Evolutionary conservation across 352 stramenopile species (phyloP), one percentile per base, ranked within the genome.

Genomic region (Albugo candida): DNA sequence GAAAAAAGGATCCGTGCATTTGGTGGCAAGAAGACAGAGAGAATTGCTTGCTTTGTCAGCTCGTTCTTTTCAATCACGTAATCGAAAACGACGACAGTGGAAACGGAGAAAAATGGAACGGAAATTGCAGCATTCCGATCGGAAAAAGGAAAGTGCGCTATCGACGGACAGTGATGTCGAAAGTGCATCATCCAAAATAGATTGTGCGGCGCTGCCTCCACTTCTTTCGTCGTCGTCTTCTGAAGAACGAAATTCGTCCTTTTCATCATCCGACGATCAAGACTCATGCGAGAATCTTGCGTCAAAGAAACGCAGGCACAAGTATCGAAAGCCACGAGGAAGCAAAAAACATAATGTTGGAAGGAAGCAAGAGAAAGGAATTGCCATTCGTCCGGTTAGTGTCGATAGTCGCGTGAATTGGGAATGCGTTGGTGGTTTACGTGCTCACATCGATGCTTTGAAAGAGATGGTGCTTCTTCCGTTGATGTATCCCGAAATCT

Each of bases 381-480:
- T 80, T 5, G 82, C 93, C 52, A 87, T 91, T 16, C 67, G 67
- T 5, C 82, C 82, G 2, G 52, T 94, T 0, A 68, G 87, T 59
- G 64, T 94, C 8, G 80, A 95, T 47, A 49, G 59, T 31, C 83
- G 64, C 36, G 70, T 95, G 39, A 88, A 64, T 3, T 95, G 81
- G 81, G 73, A 85, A 16, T 86, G 64, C 36, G 64, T 95, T 13
- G 83, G 83, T 1, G 83, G 83, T 0, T 56, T 95, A 12, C 65
- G 76, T 36, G 64, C 67, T 16, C 85, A 96, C 49, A 85, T 95
- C 24, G 64, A 84, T 43, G 71, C 81, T 19, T 63, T 96, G 48
- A 95, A 95, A 55, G 86, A 96, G 63, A 95, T 96, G 86, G 80
- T 96, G 11, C 73, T 95, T 65, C 67, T 96, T 13, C 86, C 86